Evolutionary conservation across 345 rosid species (phyloP), one percentile per base, ranked within the genome.

Genomic region (Carallia brachiata): DNA sequence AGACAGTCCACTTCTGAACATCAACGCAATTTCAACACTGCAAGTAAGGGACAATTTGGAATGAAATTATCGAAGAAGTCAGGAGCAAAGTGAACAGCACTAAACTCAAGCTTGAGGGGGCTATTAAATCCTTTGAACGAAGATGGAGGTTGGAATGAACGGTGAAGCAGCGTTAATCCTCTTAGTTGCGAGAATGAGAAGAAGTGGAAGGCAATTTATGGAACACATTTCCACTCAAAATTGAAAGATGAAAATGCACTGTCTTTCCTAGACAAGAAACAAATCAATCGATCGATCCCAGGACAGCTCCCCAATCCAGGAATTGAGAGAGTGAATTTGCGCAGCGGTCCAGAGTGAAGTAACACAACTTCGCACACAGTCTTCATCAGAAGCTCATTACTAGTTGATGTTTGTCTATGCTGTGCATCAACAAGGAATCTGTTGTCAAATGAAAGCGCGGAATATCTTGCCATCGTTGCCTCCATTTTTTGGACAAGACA

Each of bases 281-380:
- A 30, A 34, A 66, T 52, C 60, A 52, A 18, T 32, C 27, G 50
- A 63, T 62, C 62, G 62, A 62, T 55, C 36, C 34, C 62, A 28
- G 55, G 68, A 30, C 52, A 70, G 64, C 62, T 52, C 36, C 12
- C 9, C 36, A 70, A 40, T 34, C 19, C n/a, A 32, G 47, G 17
- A 36, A 40, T 18, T 6, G 40, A 31, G 6, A 63, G 67, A 2
- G 39, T 3, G 7, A 62, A 39, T 32, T 48, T 36, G 36, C 17
- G 39, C 9, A 61, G 17, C 5, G 36, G 60, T n/a, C 59, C 52
- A 4, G 6, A 6, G 57, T 48, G 50, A 36, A 31, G 50, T 10
- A 52, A 61, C 27, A 50, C 18, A 5, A 61, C 66, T 69, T 60
- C 40, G 12, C 17, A 61, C 13, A 50, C 16, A 10, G 28, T 39